These are phyloP conservation scores for Staphylotrichum longicolle DNA, from an alignment of 495 filamentous ascomycete species.

Conservation along the genomic window DNA sequence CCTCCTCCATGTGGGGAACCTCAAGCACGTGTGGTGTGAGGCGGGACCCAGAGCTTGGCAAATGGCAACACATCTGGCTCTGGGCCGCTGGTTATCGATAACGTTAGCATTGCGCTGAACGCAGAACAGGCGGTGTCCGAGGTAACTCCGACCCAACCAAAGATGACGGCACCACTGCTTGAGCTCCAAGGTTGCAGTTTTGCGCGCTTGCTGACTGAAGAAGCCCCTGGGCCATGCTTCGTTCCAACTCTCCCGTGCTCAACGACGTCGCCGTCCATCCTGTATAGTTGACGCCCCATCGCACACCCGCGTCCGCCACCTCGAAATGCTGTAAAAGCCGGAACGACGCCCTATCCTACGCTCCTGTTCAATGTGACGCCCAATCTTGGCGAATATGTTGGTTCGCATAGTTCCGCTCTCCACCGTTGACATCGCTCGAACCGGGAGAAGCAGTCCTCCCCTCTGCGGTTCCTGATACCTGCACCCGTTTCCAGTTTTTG, in stretches of 20 bases:
- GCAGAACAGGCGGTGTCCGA: slow-evolving; percentile 4
- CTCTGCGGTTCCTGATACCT: slow-evolving; percentile 25
- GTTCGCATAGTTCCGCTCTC: slow-evolving; percentile 29
- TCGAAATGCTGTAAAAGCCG: slow-evolving; percentile 5
- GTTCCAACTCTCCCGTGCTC: too few relatives aligned
- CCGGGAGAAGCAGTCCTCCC: slow-evolving; percentile 29
- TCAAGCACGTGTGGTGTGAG: slow-evolving; percentile 16
- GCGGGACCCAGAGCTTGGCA: background rate
- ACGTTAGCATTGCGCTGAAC: too few relatives aligned
- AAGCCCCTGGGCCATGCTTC: background rate
- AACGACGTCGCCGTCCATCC: too few relatives aligned
- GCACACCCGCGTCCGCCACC: background rate
- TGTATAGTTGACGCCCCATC: too few relatives aligned
- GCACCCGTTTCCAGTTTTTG: background rate
- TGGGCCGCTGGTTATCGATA: slow-evolving; percentile 4
- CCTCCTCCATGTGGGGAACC: slow-evolving; percentile 17
- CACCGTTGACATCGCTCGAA: slow-evolving; percentile 36
- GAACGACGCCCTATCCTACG: background rate
- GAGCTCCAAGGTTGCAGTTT: background rate
- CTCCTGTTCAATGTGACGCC: slow-evolving; percentile 28
- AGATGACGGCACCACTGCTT: slow-evolving; percentile 1
- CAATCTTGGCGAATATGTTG: slow-evolving; percentile 35
- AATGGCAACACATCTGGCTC: too few relatives aligned
- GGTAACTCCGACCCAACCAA: slow-evolving; percentile 18
- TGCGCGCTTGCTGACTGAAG: slow-evolving; percentile 6